Base-by-base conservation (phyloP, 768 basidiomycete genomes). In the Mycena vitilis region DNA sequence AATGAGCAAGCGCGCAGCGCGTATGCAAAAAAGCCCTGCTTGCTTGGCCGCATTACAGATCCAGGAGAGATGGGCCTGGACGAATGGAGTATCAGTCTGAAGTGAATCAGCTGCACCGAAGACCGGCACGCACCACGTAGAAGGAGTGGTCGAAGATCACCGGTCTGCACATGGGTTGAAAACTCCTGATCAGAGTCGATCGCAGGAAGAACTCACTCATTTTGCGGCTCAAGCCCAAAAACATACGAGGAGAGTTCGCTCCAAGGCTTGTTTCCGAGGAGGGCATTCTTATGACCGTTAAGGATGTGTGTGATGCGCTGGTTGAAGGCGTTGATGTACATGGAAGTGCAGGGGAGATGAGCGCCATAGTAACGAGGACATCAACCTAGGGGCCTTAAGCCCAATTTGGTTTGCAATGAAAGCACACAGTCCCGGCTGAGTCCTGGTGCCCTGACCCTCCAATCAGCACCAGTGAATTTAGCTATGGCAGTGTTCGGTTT, bases 171-270 rank as follows among this genome's bases (percentile, higher is more conserved):
- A 5, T 36, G 25, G 2, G 34, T 4, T 10, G 2, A 40, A 30
- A 30, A 11, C 15, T 40, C 11, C 15, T 52, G 6, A 9, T 30
- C 30, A 30, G 30, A 30, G 30, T 30, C 30, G 25, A 23, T 18
- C 11, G 54, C 45, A 30, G n/a, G 58, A 40, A 15, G 22, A 7
- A 61, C 70, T 22, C 25, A 73, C 74, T 81, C 80, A 52, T 81
- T 81, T 66, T 81, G 78, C 11, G 80, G 77, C 72, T 81, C 79
- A 47, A 78, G 79, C 1, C 75, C 81, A 60, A 81, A 81, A 65
- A 82, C 81, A 65, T 82, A 76, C 20, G 77, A 73, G 48, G 64
- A 74, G 6, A 82, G 73, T 63, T 78, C 75, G 63, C 78, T 80
- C 82, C 82, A 81, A 2, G 81, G 78, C 61, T 75, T 72, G 60